A percentile compares a stretch with the other conserved stretches of the same genome.
Conservation (phyloP, 2,329 filamentous ascomycete genomes). For the Epichloe sylvatica region DNA sequence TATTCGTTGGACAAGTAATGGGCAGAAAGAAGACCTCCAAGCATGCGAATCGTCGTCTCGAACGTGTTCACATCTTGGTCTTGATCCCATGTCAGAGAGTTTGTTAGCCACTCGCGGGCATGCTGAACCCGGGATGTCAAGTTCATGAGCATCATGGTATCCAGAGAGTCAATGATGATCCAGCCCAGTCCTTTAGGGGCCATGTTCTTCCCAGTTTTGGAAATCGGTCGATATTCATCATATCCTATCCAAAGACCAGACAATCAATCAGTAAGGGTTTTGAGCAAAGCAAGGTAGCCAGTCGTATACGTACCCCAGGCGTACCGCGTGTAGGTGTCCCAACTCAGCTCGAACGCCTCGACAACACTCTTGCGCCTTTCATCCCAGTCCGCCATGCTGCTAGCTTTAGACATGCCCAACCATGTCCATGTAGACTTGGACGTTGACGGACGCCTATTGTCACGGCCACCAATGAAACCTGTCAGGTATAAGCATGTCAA, state of each 20-base stretch:
- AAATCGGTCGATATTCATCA: conserved; percentile 76
- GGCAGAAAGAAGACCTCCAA: conserved; percentile 81
- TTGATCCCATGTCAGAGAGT: conserved; percentile 71
- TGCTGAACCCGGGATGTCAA: conserved; percentile 71
- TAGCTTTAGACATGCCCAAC: conserved; percentile 36
- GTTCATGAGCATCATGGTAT: conserved; percentile 98
- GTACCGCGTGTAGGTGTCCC: conserved; percentile 83
- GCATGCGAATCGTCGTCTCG: conserved; percentile 94
- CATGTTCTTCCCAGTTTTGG: conserved; percentile 73
- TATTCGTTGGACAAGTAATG: conserved; percentile 85
- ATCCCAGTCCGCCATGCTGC: conserved; percentile 53
- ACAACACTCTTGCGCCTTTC: conserved; percentile 67
- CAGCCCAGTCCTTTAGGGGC: conserved; percentile 79
- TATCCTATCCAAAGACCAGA: conserved; percentile 36
- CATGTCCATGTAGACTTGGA: conserved; percentile 35
- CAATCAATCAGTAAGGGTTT: conserved; percentile 15
- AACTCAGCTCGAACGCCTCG: conserved; percentile 81
- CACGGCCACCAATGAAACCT: conserved; percentile 37
- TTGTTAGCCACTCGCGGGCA: conserved; percentile 78
- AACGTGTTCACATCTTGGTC: conserved; percentile 95
- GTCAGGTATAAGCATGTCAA: conserved; percentile 56
- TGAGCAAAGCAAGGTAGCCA: background rate
- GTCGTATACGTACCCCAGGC: conserved; percentile 66
- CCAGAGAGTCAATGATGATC: conserved; percentile 93
- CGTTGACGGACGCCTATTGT: conserved; percentile 23